These are phyloP conservation scores for Salix arbutifolia DNA, from an alignment of 345 rosid genomes.

Conservation along the genomic window DNA sequence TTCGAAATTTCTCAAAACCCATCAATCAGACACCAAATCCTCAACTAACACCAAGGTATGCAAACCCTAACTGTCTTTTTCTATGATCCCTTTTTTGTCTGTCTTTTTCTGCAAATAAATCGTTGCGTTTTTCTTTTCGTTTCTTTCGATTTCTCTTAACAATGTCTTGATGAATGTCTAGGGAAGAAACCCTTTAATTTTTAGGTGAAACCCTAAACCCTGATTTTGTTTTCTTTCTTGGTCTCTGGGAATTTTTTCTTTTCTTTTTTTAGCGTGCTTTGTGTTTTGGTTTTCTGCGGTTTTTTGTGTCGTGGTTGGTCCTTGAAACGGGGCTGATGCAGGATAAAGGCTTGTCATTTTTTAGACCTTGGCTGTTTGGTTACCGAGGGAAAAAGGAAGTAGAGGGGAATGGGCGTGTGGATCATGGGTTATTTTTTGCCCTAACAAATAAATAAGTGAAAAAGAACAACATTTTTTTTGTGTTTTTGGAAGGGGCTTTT, in stretches of 20 bases:
- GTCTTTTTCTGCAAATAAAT: neutral
- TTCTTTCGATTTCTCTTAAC: neutral
- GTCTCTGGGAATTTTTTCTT: too few species aligned
- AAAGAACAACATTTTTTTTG: too few species aligned
- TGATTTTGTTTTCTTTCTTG: neutral
- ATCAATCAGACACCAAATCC: neutral
- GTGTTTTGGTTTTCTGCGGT: neutral
- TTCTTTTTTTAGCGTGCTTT: too few species aligned
- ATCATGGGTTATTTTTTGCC: neutral
- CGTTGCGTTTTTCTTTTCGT: neutral
- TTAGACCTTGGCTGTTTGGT: neutral
- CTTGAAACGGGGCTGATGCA: neutral
- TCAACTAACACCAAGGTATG: neutral
- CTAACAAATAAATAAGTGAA: neutral
- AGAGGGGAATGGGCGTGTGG: neutral
- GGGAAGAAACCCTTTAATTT: neutral
- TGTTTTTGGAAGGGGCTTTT: neutral
- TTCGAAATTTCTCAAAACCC: neutral
- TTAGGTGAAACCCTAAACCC: neutral
- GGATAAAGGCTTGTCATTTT: neutral
- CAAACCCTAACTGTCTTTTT: neutral
- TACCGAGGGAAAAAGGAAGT: neutral
- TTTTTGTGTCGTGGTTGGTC: neutral
- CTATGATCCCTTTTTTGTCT: neutral
- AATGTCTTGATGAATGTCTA: neutral